Base-by-base conservation (phyloP, 306 rosid genomes). In the Glycine latifolia region DNA sequence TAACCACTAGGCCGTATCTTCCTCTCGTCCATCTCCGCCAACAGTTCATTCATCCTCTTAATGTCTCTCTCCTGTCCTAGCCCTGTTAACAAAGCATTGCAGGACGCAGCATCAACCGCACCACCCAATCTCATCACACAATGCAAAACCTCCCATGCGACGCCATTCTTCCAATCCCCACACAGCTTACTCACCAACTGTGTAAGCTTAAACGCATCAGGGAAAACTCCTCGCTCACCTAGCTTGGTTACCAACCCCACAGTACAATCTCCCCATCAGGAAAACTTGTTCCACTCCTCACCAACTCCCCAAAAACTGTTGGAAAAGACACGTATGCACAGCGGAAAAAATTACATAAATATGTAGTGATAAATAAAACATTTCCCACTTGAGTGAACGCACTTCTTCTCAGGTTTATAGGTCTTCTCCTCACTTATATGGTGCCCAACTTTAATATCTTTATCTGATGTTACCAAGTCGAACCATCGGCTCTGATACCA, bases 61-160 rank as follows among this genome's bases (percentile, higher is more conserved):
- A 87, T 71, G 52, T 89, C 82, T 54, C 77, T 77, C 16, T 67
- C 82, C 77, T 78, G 88, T 55, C 89, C 92, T 60, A 94, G 85
- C 60, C 90, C 90, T 1, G 90, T 63, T 76, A 92, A 86, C 78
- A 91, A 86, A 0, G 91, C 97, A 84, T 94, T 92, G 78, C 93
- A 92, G 4, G 93, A 81, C 8, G 89, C 82, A 81, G 82, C 88
- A 43, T 86, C 87, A 46, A 90, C 90, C 4, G 37, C 67, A 77
- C 92, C 93, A 41, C 88, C 91, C 15, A 73, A 78, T 53, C 71
- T 84, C 83, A 91, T 88, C 69, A 90, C 80, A 49, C 53, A 44
- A 75, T 84, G 81, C 58, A 94, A 86, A 84, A 92, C 73, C 54
- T 88, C 91, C 97, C 94, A 91, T 33, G 94, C 97, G 6, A 39